Conservation (phyloP, 768 basidiomycete genomes). For the Xerocomellus intermedius region DNA sequence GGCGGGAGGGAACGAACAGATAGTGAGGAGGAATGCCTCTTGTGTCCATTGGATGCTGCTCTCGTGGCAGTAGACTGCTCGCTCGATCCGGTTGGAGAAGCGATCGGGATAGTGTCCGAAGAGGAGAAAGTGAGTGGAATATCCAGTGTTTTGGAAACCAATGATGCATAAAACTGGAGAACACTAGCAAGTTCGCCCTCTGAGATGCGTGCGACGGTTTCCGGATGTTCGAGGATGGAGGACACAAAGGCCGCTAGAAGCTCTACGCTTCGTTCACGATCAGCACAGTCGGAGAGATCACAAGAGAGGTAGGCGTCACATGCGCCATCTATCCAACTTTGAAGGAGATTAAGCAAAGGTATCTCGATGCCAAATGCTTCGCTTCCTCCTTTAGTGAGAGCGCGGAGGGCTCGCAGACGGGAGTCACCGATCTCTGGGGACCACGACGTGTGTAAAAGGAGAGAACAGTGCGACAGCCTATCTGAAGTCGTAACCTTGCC, state of each 20-base stretch:
- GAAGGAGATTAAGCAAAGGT: slow-evolving; percentile 52
- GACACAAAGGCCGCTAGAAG: slow-evolving; percentile 58
- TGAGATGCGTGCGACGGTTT: slow-evolving; percentile 58
- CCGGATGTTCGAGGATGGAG: slow-evolving; percentile 46
- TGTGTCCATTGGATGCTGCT: slow-evolving; percentile 41
- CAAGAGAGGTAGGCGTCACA: slow-evolving; percentile 49
- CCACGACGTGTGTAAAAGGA: slow-evolving; percentile 60
- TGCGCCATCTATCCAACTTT: slow-evolving; percentile 64
- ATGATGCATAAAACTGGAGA: slow-evolving; percentile 55
- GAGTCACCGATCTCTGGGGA: slow-evolving; percentile 68
- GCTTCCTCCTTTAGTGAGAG: slow-evolving; percentile 58
- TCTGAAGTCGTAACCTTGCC: slow-evolving; percentile 51
- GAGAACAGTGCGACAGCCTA: slow-evolving; percentile 58
- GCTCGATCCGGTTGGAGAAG: slow-evolving; percentile 33
- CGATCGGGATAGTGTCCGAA: slow-evolving; percentile 12
- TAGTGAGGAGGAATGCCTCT: slow-evolving; percentile 60
- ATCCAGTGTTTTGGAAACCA: slow-evolving; percentile 55
- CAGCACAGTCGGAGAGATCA: slow-evolving; percentile 42
- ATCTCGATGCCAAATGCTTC: slow-evolving; percentile 67
- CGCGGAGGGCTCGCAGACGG: slow-evolving; percentile 63
- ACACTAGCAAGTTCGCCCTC: slow-evolving; percentile 57
- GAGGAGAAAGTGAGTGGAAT: slow-evolving; percentile 24
- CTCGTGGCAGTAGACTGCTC: slow-evolving; percentile 25
- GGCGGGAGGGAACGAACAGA: slow-evolving; percentile 47
- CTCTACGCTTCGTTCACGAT: slow-evolving; percentile 65